phyloP scores from a whole-genome alignment of 331 rosid genomes.

The Cydonia oblonga region DNA sequence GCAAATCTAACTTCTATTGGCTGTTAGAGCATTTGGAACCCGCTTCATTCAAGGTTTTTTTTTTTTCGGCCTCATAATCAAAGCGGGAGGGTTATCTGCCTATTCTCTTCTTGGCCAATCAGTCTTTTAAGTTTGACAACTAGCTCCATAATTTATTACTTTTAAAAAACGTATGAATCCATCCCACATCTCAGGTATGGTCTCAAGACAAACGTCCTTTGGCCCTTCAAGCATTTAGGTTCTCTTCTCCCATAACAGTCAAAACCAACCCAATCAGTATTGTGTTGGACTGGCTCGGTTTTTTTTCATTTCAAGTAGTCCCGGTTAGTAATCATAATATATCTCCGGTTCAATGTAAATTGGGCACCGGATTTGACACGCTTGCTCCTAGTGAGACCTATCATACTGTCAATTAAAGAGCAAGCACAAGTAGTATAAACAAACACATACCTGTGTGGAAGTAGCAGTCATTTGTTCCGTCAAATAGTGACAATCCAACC shows the following conservation, averaged over 20 bases:
- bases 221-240: not conserved
- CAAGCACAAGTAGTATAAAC: constrained; percentile 2
- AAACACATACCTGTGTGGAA: constrained; percentile 68
- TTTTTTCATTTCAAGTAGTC: not conserved
- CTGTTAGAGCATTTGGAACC: not conserved
- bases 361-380: not conserved
- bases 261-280: not conserved
- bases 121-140: not conserved
- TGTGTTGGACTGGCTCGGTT: not conserved
- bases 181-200: not conserved
- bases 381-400: not conserved
- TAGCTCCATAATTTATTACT: not conserved
- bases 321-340: not conserved
- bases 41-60: not conserved
- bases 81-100: not conserved
- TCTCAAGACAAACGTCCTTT: not conserved
- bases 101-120: not conserved
- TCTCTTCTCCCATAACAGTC: not conserved
- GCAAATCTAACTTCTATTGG: not conserved
- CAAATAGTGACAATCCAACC: constrained; percentile 86
- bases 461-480: constrained; percentile 90
- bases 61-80: not conserved
- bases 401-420: not conserved
- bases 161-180: not conserved
- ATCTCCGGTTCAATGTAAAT: not conserved